Percentiles rank a stretch among this genome's conserved stretches.
Evolutionary conservation across 106 monocot species (phyloP).

Genomic region (Narthecium ossifragum): DNA sequence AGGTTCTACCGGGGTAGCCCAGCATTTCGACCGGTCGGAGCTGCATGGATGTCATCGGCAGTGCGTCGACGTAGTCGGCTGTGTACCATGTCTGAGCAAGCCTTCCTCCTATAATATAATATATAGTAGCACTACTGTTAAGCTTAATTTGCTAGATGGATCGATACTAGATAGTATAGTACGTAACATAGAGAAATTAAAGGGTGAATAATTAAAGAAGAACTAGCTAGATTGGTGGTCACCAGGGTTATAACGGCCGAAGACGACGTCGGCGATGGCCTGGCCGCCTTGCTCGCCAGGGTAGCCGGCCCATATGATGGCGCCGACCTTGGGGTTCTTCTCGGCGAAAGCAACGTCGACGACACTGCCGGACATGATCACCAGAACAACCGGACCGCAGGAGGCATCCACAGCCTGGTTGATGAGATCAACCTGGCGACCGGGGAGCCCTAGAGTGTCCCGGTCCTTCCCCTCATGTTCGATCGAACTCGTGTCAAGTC

Average conservation of each 20-base stretch:
- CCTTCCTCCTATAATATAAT: constrained; percentile 11
- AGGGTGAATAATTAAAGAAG: no score
- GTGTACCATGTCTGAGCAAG: constrained; percentile 14
- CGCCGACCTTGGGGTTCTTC: constrained; percentile 18
- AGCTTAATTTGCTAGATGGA: no score
- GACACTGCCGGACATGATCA: constrained; percentile 18
- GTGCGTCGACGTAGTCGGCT: background rate
- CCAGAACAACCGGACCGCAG: constrained; percentile 28
- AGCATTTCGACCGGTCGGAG: background rate
- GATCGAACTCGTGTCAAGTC: background rate
- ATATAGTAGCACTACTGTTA: no score
- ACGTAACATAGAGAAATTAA: no score
- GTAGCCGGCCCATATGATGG: constrained; percentile 40
- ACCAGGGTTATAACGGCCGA: constrained; percentile 38
- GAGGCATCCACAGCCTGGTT: constrained; percentile 11
- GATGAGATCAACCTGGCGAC: constrained; percentile 7
- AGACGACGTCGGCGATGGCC: constrained; percentile 41
- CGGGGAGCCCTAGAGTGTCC: constrained; percentile 6
- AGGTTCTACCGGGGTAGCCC: constrained; percentile 17
- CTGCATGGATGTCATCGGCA: constrained; percentile 14
- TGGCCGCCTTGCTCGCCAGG: constrained; percentile 36
- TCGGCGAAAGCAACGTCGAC: constrained; percentile 19
- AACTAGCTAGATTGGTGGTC: background rate
- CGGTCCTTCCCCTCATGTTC: constrained; percentile 12
- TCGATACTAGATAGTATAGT: no score